These are phyloP conservation scores for Panicum virgatum DNA, from an alignment of 202 grass and related monocot genomes.

Conservation along the genomic window DNA sequence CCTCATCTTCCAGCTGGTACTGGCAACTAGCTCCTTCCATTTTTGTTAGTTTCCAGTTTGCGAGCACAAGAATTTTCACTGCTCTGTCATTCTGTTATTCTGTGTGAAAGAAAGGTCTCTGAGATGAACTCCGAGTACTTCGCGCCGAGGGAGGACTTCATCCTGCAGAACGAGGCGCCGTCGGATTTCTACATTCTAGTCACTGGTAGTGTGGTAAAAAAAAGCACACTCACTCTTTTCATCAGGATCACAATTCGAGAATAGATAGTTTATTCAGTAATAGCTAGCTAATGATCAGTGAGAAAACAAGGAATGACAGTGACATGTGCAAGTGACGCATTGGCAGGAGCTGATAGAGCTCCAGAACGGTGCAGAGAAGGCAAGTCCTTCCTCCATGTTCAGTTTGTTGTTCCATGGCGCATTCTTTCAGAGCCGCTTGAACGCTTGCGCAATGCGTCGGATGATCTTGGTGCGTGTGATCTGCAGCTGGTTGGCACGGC, in stretches of 20 bases:
- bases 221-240: neutral
- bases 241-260: neutral
- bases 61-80: neutral
- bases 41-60: neutral
- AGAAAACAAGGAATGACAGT: constrained; percentile 5
- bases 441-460: neutral
- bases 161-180: constrained; percentile 84
- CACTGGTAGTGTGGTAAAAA: constrained; percentile 75
- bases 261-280: neutral
- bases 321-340: constrained; percentile 1
- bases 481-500: constrained; percentile 50
- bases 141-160: constrained; percentile 76
- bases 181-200: constrained; percentile 83
- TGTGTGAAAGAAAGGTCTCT: constrained; percentile 55
- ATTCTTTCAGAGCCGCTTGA: neutral
- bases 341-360: constrained; percentile 70
- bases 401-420: neutral
- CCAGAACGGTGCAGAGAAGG: constrained; percentile 45
- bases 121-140: constrained; percentile 93
- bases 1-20: constrained; percentile 78
- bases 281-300: neutral
- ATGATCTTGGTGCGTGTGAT: neutral
- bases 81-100: too few species aligned
- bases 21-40: neutral
- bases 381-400: constrained; percentile 9